Base-by-base conservation (phyloP, 1,139 yeast genomes). In the Taphrina betulina region DNA sequence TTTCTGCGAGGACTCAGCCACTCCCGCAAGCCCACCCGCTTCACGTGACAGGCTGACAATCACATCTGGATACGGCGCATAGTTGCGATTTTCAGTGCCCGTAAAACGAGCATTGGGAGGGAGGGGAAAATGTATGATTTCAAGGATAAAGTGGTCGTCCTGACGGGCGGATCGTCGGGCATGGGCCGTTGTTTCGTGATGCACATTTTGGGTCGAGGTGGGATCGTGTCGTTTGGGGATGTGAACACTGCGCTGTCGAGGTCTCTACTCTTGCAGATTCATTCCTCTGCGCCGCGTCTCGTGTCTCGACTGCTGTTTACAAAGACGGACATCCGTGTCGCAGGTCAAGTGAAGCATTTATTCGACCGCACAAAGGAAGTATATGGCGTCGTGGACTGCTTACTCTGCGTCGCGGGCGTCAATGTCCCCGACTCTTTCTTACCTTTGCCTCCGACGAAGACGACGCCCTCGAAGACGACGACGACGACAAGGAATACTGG, bases 381-480 rank as follows among this genome's bases (percentile, higher is more conserved):
- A 1, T 50, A 40, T 24, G 54, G 54, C n/a, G 8, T 31, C 33
- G 24, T 50, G 14, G 54, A 50, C 28, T 14, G 35, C 20, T 26
- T 50, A 16, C 31, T 50, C 16, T 50, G 54, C 24, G 54, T 50
- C 26, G 54, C 54, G 2, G 54, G 54, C 5, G 54, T 50, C 54
- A 50, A 50, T 31, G 31, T 50, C 26, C 54, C 54, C 2, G 54
- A 50, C 17, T 40, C 54, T 1, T 50, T 50, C 46, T 22, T 50
- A 14, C 43, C 53, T 5, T 29, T 14, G n/a, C 31, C 33, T 12
- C 45, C 45, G 10, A 4, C 33, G 1, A 14, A 10, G 7, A 35
- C 35, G 14, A n/a, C n/a, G n/a, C n/a, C n/a, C n/a, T n/a, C n/a
- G n/a, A n/a, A n/a, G n/a, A n/a, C n/a, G n/a, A n/a, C n/a, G n/a